A percentile compares a stretch with the other conserved stretches of the same genome.
phyloP scores from a whole-genome alignment of 2,329 filamentous ascomycete genomes.

The Alternaria ethzedia region DNA sequence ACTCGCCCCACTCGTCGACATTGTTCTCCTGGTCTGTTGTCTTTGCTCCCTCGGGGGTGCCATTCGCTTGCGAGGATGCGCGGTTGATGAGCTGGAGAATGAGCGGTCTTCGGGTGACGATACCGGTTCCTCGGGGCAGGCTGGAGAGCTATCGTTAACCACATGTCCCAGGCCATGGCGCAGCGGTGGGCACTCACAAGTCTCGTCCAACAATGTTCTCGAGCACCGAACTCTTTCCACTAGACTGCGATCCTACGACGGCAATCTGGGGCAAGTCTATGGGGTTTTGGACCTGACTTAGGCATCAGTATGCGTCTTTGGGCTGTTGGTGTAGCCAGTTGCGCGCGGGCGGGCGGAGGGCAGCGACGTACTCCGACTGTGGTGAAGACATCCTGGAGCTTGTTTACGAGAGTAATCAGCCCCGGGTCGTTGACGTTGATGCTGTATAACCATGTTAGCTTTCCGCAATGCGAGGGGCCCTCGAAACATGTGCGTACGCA shows the following conservation, averaged over 20 bases:
- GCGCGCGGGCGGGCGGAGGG: not conserved
- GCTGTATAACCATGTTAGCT: conserved; percentile 52
- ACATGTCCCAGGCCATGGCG: conserved; percentile 11
- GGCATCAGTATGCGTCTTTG: conserved; percentile 39
- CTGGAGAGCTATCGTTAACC: conserved; percentile 57
- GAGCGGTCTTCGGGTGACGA: conserved; percentile 93
- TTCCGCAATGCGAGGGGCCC: conserved; percentile 23
- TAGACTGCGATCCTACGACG: conserved; percentile 97
- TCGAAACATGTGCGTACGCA: conserved; percentile 43
- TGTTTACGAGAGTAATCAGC: conserved; percentile 88
- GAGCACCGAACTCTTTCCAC: conserved; percentile 97
- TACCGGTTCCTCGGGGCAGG: conserved; percentile 94
- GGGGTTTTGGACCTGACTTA: conserved; percentile 84
- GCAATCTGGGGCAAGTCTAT: conserved; percentile 99
- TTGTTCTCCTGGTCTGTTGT: conserved; percentile 88
- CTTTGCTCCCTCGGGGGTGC: conserved; percentile 66
- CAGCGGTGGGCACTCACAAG: conserved; percentile 72
- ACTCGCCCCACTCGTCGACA: conserved; percentile 96
- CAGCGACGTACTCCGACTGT: conserved; percentile 78
- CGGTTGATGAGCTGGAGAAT: conserved; percentile 98
- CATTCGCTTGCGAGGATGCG: conserved; percentile 69
- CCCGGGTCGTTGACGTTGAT: conserved; percentile 75
- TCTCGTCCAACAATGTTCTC: conserved; percentile 99
- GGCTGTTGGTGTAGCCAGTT: conserved; percentile 4
- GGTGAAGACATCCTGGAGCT: conserved; percentile 98